These are phyloP conservation scores for Nadsonia fulvescens DNA, from an alignment of 805 yeast genomes.

Conservation along the genomic window DNA sequence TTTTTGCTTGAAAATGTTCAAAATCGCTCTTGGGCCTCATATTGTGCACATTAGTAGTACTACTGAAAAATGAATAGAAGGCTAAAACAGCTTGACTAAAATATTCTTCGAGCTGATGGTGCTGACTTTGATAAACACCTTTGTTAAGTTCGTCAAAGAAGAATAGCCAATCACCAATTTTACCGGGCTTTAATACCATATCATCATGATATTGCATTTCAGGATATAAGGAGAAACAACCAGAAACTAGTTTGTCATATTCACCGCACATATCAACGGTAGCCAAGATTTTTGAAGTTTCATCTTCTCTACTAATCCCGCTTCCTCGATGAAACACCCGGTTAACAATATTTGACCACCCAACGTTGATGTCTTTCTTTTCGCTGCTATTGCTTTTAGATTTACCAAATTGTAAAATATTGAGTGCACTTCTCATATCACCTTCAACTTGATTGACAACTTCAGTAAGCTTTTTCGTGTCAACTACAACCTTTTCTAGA, in stretches of 20 bases:
- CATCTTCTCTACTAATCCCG: slow-evolving; percentile 26
- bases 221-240: slow-evolving; percentile 54
- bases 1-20: slow-evolving; percentile 14
- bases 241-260: slow-evolving; percentile 42
- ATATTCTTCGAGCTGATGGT: slow-evolving; percentile 34
- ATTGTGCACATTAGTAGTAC: slow-evolving; percentile 25
- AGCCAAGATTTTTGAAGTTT: slow-evolving; percentile 29
- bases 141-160: slow-evolving; percentile 43
- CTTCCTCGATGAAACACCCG: slow-evolving; percentile 38
- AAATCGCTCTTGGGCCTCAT: slow-evolving; percentile 7
- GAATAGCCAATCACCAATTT: slow-evolving; percentile 56
- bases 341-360: slow-evolving; percentile 53
- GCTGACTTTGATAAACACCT: slow-evolving; percentile 24
- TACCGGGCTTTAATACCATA: slow-evolving; percentile 37
- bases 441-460: slow-evolving; percentile 56
- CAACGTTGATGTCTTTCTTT: slow-evolving; percentile 38
- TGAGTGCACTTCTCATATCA: slow-evolving; percentile 74
- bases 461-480: slow-evolving; percentile 37
- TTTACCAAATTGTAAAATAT: slow-evolving; percentile 53
- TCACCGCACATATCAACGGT: slow-evolving; percentile 29
- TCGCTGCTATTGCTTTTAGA: slow-evolving; percentile 6
- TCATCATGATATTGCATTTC: slow-evolving; percentile 48
- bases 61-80: slow-evolving; percentile 47
- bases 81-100: slow-evolving; percentile 39
- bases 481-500: slow-evolving; percentile 32